Percentiles rank a stretch among this genome's conserved stretches.
Evolutionary conservation across 495 filamentous ascomycete species (phyloP).

Genomic region (Aspergillus affinis): DNA sequence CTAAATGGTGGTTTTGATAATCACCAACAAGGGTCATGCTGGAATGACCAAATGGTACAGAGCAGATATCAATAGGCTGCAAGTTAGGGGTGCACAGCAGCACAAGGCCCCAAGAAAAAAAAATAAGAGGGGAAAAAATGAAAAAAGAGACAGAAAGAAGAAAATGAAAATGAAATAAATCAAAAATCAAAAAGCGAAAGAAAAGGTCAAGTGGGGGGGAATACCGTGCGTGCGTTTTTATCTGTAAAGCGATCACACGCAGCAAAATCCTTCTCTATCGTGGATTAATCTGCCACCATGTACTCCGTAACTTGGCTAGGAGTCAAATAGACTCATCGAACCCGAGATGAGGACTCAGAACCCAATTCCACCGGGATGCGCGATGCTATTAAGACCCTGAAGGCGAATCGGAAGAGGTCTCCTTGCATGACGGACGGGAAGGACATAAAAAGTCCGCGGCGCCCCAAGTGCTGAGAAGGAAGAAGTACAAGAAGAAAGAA

Average conservation of each 20-base stretch:
- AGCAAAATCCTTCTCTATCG: neutral
- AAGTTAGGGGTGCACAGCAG: neutral
- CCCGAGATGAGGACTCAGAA: neutral
- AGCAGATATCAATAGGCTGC: neutral
- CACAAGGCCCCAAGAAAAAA: neutral
- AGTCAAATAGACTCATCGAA: neutral
- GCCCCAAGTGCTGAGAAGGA: neutral
- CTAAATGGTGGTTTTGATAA: neutral
- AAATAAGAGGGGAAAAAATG: neutral
- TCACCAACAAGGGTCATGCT: neutral
- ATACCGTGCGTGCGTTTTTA: neutral
- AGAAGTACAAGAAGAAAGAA: slow-evolving; percentile 1
- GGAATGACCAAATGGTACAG: neutral
- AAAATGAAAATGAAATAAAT: neutral
- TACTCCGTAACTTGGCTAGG: neutral
- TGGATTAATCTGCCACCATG: neutral
- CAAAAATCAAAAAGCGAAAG: too few relatives aligned
- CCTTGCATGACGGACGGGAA: neutral
- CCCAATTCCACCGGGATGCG: neutral
- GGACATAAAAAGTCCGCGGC: neutral
- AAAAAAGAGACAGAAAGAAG: neutral
- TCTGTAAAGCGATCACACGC: neutral
- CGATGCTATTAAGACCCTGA: neutral
- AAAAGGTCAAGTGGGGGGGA: neutral
- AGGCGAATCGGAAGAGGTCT: neutral